Percentiles rank a stretch among this genome's conserved stretches.
Evolutionary conservation across 345 rosid species (phyloP).

Genomic region (thale cress (Arabidopsis thaliana)): DNA sequence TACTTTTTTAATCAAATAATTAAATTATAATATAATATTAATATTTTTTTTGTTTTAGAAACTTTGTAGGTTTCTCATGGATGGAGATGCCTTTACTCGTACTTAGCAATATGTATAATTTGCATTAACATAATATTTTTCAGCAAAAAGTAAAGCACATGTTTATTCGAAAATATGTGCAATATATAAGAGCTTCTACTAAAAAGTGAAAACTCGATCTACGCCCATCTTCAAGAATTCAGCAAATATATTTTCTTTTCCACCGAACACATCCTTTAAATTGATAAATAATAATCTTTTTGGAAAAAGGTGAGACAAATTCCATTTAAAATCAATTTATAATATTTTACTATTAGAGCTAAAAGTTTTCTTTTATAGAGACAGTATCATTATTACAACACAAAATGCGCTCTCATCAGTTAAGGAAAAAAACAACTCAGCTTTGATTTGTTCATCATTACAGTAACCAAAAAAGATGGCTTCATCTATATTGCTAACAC

Average conservation of each 20-base stretch:
- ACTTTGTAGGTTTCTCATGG: too few species aligned
- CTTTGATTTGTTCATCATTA: conserved; percentile 73
- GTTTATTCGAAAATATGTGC: not conserved
- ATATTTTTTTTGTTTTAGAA: too few species aligned
- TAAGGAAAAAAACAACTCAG: conserved; percentile 23
- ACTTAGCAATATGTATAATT: too few species aligned
- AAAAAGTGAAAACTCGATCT: not conserved
- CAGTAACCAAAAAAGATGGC: conserved; percentile 50
- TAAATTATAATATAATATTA: too few species aligned
- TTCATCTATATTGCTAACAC: conserved; percentile 53
- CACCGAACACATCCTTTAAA: conserved; percentile 32
- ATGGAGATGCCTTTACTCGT: too few species aligned
- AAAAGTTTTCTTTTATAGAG: conserved; percentile 34
- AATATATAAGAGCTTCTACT: not conserved
- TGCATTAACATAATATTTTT: not conserved
- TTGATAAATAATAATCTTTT: not conserved
- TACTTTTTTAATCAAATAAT: too few species aligned
- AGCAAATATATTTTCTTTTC: not conserved
- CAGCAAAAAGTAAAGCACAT: not conserved
- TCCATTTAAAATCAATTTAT: not conserved
- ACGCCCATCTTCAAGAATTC: not conserved
- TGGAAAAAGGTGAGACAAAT: conserved; percentile 13
- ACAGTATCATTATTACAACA: conserved; percentile 42
- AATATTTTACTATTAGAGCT: not conserved
- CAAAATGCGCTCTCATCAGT: conserved; percentile 28